Conservation (phyloP, 208 protist genomes). For the Trypanosoma theileri region DNA sequence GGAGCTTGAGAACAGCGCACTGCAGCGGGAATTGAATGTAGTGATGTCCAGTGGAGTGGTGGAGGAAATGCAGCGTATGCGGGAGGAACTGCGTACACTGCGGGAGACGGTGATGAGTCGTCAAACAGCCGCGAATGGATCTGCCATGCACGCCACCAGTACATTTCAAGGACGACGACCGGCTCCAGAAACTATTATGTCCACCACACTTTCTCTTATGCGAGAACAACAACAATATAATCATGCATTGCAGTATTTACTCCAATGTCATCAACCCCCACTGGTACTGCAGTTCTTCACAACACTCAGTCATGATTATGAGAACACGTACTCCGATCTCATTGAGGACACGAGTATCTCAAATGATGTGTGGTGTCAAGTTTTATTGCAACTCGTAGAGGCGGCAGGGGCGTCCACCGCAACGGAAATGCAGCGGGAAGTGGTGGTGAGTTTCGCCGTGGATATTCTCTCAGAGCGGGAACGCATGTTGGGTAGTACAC, state of each 20-base stretch:
- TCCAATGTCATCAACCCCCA: slow-evolving; percentile 40
- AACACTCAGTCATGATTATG: slow-evolving; percentile 31
- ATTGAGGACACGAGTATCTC: slow-evolving; percentile 38
- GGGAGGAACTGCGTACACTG: slow-evolving; percentile 56
- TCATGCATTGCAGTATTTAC: slow-evolving; percentile 53
- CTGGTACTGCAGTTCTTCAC: slow-evolving; percentile 50
- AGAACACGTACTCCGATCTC: slow-evolving; percentile 34
- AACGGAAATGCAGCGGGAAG: slow-evolving; percentile 37
- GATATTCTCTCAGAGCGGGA: slow-evolving; percentile 77
- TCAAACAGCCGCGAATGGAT: not conserved
- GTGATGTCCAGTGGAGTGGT: slow-evolving; percentile 55
- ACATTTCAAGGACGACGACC: slow-evolving; percentile 30
- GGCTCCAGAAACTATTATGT: slow-evolving; percentile 65
- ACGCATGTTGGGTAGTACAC: slow-evolving; percentile 40
- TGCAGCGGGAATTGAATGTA: slow-evolving; percentile 53
- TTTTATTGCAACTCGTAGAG: slow-evolving; percentile 45
- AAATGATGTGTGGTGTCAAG: slow-evolving; percentile 52
- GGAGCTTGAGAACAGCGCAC: slow-evolving; percentile 58
- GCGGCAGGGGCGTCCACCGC: slow-evolving; percentile 32
- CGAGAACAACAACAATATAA: slow-evolving; percentile 41
- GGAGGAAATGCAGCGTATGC: slow-evolving; percentile 33
- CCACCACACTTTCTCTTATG: slow-evolving; percentile 44
- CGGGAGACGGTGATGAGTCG: slow-evolving; percentile 22
- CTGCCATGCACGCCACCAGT: slow-evolving; percentile 8
- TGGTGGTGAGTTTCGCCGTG: slow-evolving; percentile 49